Percentiles rank a stretch among this genome's conserved stretches.
Conservation (phyloP, 345 rosid genomes). For the Heritiera fomes region DNA sequence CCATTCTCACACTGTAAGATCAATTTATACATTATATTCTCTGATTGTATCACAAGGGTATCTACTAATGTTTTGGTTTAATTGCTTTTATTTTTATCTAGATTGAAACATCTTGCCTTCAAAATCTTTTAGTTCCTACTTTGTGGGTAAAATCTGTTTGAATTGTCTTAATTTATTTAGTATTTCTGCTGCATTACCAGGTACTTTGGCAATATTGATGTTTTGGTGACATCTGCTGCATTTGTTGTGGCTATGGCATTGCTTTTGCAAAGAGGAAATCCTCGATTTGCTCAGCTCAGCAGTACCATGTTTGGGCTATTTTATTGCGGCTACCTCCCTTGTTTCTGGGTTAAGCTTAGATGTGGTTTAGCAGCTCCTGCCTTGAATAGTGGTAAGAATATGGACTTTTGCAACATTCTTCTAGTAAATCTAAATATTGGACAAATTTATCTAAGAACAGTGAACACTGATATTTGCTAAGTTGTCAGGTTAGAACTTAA, state of each 20-base stretch:
- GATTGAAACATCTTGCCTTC: background rate
- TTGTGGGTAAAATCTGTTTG: background rate
- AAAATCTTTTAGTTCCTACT: background rate
- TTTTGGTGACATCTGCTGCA: constrained; percentile 77
- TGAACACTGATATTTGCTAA: background rate
- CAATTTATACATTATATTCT: background rate
- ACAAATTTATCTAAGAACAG: background rate
- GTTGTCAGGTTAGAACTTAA: background rate
- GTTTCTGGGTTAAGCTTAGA: constrained; percentile 92
- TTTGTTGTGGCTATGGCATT: constrained; percentile 72
- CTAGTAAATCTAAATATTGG: background rate
- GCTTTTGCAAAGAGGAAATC: constrained; percentile 83
- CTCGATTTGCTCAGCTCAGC: constrained; percentile 62
- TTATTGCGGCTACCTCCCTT: constrained; percentile 93
- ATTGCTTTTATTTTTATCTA: background rate
- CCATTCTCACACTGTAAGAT: constrained; percentile 79
- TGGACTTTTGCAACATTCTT: constrained; percentile 15
- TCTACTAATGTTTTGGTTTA: background rate
- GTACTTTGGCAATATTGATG: constrained; percentile 83
- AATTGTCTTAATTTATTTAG: constrained; percentile 12
- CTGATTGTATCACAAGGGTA: background rate
- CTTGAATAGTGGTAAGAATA: constrained; percentile 60
- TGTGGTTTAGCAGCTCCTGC: constrained; percentile 85
- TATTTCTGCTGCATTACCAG: constrained; percentile 39
- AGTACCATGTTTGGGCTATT: constrained; percentile 61